Conservation (phyloP, 495 filamentous ascomycete genomes). For the Annulohypoxylon nitens region DNA sequence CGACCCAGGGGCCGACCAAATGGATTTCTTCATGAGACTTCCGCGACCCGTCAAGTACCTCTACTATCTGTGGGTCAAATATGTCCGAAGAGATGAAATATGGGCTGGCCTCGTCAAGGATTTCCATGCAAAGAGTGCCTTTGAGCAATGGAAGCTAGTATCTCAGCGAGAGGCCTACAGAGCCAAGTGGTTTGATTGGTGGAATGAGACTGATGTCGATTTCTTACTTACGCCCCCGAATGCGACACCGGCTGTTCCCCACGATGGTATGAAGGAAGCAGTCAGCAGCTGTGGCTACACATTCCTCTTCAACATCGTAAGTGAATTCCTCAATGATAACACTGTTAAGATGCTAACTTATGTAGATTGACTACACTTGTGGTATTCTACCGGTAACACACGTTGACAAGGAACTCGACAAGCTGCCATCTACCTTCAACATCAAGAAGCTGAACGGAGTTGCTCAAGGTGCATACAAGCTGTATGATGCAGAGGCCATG, state of each 20-base stretch:
- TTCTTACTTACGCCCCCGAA: conserved; percentile 88
- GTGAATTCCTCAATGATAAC: conserved; percentile 31
- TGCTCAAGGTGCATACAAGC: conserved; percentile 84
- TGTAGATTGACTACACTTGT: conserved; percentile 82
- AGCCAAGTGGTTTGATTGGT: conserved; percentile 84
- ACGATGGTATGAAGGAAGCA: conserved; percentile 86
- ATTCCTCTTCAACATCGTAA: conserved; percentile 90
- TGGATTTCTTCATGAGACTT: conserved; percentile 78
- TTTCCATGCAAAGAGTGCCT: conserved; percentile 77
- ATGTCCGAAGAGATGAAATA: conserved; percentile 77
- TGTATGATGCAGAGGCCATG: conserved; percentile 88
- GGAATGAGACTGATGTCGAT: conserved; percentile 78
- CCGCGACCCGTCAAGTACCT: conserved; percentile 81
- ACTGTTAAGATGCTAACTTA: conserved; percentile 15
- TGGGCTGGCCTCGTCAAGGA: conserved; percentile 82
- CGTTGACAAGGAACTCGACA: conserved; percentile 78
- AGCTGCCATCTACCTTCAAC: conserved; percentile 68
- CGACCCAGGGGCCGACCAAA: conserved; percentile 81
- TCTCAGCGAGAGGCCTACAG: conserved; percentile 81
- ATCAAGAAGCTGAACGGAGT: conserved; percentile 79
- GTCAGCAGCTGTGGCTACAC: conserved; percentile 94
- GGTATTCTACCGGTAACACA: conserved; percentile 90
- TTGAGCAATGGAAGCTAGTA: conserved; percentile 86
- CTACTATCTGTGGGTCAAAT: conserved; percentile 91
- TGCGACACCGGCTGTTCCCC: conserved; percentile 89